Percentiles rank a stretch among this genome's conserved stretches.
phyloP scores from a whole-genome alignment of 2,329 filamentous ascomycete genomes.

The Penicillium sp. region DNA sequence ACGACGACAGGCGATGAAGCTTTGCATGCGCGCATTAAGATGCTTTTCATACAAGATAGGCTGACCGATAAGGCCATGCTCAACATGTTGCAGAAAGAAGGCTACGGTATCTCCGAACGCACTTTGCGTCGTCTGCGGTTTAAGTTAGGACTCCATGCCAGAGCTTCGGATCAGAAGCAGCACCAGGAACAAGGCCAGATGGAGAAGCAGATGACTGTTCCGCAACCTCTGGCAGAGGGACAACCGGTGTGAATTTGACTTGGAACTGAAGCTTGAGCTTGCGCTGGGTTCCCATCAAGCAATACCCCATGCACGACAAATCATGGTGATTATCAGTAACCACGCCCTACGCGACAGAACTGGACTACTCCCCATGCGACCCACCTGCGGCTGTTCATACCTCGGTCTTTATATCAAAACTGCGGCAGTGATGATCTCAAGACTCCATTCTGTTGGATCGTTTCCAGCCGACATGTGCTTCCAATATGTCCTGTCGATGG shows the following conservation, averaged over 20 bases:
- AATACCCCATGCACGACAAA: not conserved
- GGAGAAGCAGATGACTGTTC: not conserved
- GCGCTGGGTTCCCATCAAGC: not conserved
- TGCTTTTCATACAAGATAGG: constrained; percentile 21
- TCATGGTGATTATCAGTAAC: not conserved
- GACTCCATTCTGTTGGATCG: not conserved
- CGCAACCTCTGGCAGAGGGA: not conserved
- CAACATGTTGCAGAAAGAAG: constrained; percentile 21
- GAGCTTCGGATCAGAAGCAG: constrained; percentile 15
- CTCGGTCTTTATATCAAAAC: not conserved
- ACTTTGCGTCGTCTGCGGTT: constrained; percentile 25
- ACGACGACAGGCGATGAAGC: constrained; percentile 24
- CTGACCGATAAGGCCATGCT: constrained; percentile 27
- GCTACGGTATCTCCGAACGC: constrained; percentile 25
- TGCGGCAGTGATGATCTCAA: not conserved
- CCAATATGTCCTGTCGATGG: not conserved
- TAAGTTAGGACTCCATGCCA: constrained; percentile 23
- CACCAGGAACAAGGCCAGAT: not conserved
- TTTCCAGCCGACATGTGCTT: not conserved
- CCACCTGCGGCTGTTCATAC: not conserved
- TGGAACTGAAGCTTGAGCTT: not conserved
- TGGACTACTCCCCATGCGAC: not conserved
- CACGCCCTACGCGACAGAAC: not conserved
- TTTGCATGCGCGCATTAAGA: constrained; percentile 21
- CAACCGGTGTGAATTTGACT: constrained; percentile 2